phyloP scores from a whole-genome alignment of 257 asterid genomes.

The Rubia yunnanensis region DNA sequence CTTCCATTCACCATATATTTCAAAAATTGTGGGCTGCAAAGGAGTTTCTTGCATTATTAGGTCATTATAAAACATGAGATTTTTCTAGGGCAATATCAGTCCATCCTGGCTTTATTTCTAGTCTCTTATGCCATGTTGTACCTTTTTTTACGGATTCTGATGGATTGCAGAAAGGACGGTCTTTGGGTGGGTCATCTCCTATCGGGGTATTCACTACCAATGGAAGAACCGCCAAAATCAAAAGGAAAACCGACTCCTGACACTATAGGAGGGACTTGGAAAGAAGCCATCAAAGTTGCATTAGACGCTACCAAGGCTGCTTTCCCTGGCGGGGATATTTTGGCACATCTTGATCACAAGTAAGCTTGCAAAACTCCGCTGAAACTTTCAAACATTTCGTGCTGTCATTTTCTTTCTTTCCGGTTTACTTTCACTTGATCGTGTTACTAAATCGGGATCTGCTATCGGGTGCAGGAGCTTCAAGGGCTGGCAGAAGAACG shows the following conservation, averaged over 20 bases:
- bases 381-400: neutral
- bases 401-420: neutral
- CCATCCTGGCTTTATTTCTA: neutral
- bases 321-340: constrained; percentile 78
- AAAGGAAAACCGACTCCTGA: constrained; percentile 39
- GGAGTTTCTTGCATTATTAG: neutral
- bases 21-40: neutral
- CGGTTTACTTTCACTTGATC: neutral
- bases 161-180: constrained; percentile 50
- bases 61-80: neutral
- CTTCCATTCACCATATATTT: neutral
- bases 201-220: constrained; percentile 86
- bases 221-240: constrained; percentile 83
- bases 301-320: constrained; percentile 68
- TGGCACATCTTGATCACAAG: constrained; percentile 98
- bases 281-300: constrained; percentile 70
- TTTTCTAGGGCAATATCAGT: neutral
- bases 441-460: neutral
- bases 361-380: constrained; percentile 21
- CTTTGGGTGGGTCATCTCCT: constrained; percentile 89
- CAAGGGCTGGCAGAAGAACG: constrained; percentile 93
- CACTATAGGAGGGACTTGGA: constrained; percentile 81
- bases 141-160: constrained; percentile 8
- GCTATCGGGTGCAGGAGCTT: constrained; percentile 64
- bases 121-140: neutral